Conservation (phyloP, 805 yeast genomes). For the Candida cerambycidarum region DNA sequence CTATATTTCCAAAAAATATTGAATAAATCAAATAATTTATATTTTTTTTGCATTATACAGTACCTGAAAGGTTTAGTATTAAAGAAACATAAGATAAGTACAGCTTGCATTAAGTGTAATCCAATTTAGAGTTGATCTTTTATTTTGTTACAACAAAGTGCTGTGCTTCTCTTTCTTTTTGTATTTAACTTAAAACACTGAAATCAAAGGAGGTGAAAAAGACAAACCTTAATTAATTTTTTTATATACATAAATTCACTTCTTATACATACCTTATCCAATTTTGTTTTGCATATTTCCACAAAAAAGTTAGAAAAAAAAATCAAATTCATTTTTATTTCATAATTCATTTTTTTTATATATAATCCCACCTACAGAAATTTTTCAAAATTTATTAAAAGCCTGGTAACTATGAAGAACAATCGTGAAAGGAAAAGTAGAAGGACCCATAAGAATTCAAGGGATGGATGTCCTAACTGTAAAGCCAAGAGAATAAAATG, state of each 20-base stretch:
- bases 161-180: neutral
- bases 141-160: neutral
- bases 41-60: slow-evolving; percentile 1
- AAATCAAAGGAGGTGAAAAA: neutral
- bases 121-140: slow-evolving; percentile 4
- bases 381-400: no score
- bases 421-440: slow-evolving; percentile 26
- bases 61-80: neutral
- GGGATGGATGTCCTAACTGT: slow-evolving; percentile 48
- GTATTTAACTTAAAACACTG: neutral
- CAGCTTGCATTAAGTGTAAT: neutral
- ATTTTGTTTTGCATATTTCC: no score
- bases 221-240: neutral
- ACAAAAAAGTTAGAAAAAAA: no score
- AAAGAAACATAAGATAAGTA: neutral
- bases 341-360: neutral
- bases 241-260: neutral
- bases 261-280: neutral
- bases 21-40: neutral
- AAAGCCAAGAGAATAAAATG: slow-evolving; percentile 44
- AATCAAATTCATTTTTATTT: neutral
- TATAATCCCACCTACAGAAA: neutral
- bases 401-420: neutral
- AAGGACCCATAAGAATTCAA: slow-evolving; percentile 37
- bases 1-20: slow-evolving; percentile 3